A percentile compares a stretch with the other conserved stretches of the same genome.
Conservation (phyloP, 2,329 filamentous ascomycete species). For the Plectosphaerella sp. region DNA sequence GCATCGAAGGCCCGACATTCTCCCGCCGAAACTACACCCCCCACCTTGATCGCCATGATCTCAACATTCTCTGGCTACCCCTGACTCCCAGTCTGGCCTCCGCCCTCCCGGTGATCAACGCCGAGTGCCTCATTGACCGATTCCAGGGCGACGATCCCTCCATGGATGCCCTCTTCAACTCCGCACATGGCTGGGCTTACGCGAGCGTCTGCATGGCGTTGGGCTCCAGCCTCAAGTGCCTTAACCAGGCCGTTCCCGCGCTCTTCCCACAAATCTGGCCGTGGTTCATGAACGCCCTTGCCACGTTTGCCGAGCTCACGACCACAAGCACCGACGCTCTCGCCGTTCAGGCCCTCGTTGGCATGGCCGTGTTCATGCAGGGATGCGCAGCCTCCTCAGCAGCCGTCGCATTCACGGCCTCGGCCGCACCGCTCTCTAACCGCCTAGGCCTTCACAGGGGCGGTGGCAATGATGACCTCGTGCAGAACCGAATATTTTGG, state of each 20-base stretch:
- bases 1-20: slow-evolving; percentile 9
- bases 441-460: slow-evolving; percentile 9
- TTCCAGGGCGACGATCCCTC: slow-evolving; percentile 3
- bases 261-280: slow-evolving; percentile 8
- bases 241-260: slow-evolving; percentile 6
- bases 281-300: slow-evolving; percentile 11
- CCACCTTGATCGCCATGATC: slow-evolving; percentile 4
- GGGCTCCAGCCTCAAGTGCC: slow-evolving; percentile 5
- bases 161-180: slow-evolving; percentile 6
- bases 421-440: slow-evolving; percentile 7
- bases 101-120: slow-evolving; percentile 8
- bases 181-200: slow-evolving; percentile 9
- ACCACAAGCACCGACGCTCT: slow-evolving; percentile 6
- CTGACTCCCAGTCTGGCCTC: slow-evolving; percentile 4
- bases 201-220: slow-evolving; percentile 5
- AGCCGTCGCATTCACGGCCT: slow-evolving; percentile 4
- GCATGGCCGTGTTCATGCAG: slow-evolving; percentile 10
- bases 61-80: slow-evolving; percentile 6
- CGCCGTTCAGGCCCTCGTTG: slow-evolving; percentile 8
- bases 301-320: slow-evolving; percentile 6
- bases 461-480: slow-evolving; percentile 4
- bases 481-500: slow-evolving; percentile 10
- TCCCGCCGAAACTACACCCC: slow-evolving; percentile 7
- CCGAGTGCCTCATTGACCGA: slow-evolving; percentile 3
- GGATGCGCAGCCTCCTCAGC: slow-evolving; percentile 7